Evolutionary conservation across 441 rosid genomes (phyloP), one percentile per base, ranked within the genome.

Genomic region (Populus hybrid): DNA sequence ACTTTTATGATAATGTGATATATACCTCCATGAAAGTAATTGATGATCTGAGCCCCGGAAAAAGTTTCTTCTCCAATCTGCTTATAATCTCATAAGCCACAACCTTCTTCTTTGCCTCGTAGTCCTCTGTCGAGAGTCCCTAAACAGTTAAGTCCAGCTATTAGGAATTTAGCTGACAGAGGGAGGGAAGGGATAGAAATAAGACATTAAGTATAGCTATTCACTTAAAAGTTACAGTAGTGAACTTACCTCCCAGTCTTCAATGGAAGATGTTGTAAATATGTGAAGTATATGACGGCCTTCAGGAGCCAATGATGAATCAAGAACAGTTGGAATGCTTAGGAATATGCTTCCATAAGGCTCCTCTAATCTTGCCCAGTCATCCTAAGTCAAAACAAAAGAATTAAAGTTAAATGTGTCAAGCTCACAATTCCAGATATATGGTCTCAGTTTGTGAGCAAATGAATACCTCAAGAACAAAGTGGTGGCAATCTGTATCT

Each of bases 311-410:
- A 95, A 82, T 6, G 94, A 90, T 63, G 97, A 81, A 87, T 95
- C 97, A 69, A 95, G 97, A 81, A 94, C 77, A 20, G 99, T 94
- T n/a, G 99, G 97, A 87, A 95, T 95, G 87, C 99, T 95, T 76
- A 95, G 84, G 81, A 95, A 94, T 84, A 95, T 92, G 81, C 99
- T 94, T 45, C 97, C 98, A 85, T 92, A 95, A 72, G 97, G 88
- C 78, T 86, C 85, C 83, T 94, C 97, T 72, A 94, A 82, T 86
- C 89, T 89, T 65, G 78, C 73, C 97, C 97, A 94, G 28, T 85
- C 80, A 78, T 90, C 89, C 99, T 95, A 81, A 72, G 75, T 8
- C 56, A 74, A 74, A 33, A 68, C 65, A 36, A 61, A 67, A 78
- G 31, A 70, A 8, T 72, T 79, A 71, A 67, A 42, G 31, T 23